phyloP scores from a whole-genome alignment of 768 basidiomycete species.

The Russula emetica region DNA sequence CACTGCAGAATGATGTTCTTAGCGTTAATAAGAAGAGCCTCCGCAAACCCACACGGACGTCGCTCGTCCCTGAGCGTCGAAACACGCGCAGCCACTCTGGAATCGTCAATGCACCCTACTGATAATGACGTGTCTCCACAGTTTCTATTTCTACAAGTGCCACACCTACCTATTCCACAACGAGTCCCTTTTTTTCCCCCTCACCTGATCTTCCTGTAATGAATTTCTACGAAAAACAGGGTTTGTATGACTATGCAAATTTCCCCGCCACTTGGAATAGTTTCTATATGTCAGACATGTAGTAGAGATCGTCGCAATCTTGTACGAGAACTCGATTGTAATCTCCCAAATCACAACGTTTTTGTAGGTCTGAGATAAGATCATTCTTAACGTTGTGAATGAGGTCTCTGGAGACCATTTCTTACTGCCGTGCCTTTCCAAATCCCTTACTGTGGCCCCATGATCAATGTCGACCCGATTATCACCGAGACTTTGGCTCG shows the following conservation, averaged over 20 bases:
- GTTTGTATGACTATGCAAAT: slow-evolving; percentile 9
- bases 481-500: no score
- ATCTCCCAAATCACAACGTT: no score
- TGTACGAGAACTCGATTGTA: no score
- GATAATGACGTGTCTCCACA: background rate
- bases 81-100: slow-evolving; percentile 22
- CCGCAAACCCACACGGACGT: slow-evolving; percentile 73
- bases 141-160: background rate
- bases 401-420: no score
- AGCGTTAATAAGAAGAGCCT: slow-evolving; percentile 92
- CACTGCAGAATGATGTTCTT: slow-evolving; percentile 88
- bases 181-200: background rate
- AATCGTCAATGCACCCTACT: slow-evolving; percentile 28
- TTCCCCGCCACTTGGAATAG: background rate
- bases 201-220: slow-evolving; percentile 11
- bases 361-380: no score
- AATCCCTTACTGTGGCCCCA: no score
- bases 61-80: slow-evolving; percentile 49
- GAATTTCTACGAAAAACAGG: background rate
- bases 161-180: slow-evolving; percentile 3
- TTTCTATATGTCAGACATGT: slow-evolving; percentile 9
- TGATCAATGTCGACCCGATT: no score
- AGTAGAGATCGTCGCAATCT: slow-evolving; percentile 9
- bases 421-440: no score
- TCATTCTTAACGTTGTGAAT: no score